Percentiles rank a stretch among this genome's conserved stretches.
phyloP scores from a whole-genome alignment of 83 land plant species.

The Diphasiastrum complanatum region DNA sequence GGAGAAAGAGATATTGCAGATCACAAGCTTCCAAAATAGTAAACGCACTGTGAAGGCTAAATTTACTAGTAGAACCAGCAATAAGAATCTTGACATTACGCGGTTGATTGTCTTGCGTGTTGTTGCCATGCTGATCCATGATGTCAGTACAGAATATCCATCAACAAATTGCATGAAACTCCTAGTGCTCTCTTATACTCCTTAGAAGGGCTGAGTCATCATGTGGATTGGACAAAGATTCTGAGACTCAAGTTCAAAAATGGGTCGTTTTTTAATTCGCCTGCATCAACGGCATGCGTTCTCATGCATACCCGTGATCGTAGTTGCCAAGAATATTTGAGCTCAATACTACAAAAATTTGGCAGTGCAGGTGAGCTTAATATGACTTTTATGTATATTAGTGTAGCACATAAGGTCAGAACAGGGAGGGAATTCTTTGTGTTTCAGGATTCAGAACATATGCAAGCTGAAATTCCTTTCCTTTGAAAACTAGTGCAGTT shows the following conservation, averaged over 20 bases:
- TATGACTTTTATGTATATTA: not conserved
- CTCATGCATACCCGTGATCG: constrained; percentile 26
- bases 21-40: too few species aligned
- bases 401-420: not conserved
- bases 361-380: constrained; percentile 18
- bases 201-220: constrained; percentile 35
- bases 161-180: constrained; percentile 23
- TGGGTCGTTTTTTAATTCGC: constrained; percentile 35
- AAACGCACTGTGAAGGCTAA: too few species aligned
- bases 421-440: not conserved
- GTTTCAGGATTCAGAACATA: too few species aligned
- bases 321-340: constrained; percentile 27
- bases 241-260: constrained; percentile 29
- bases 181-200: constrained; percentile 37
- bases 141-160: constrained; percentile 29
- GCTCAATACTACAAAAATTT: constrained; percentile 21
- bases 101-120: not conserved
- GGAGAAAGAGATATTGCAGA: too few species aligned
- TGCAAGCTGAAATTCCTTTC: too few species aligned
- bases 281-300: constrained; percentile 37
- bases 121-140: too few species aligned
- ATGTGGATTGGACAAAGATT: constrained; percentile 32
- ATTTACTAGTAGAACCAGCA: too few species aligned
- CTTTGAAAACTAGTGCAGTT: too few species aligned
- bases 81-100: not conserved